A percentile compares a stretch with the other conserved stretches of the same genome.
phyloP scores from a whole-genome alignment of 331 rosid species.

The Telfairia occidentalis region DNA sequence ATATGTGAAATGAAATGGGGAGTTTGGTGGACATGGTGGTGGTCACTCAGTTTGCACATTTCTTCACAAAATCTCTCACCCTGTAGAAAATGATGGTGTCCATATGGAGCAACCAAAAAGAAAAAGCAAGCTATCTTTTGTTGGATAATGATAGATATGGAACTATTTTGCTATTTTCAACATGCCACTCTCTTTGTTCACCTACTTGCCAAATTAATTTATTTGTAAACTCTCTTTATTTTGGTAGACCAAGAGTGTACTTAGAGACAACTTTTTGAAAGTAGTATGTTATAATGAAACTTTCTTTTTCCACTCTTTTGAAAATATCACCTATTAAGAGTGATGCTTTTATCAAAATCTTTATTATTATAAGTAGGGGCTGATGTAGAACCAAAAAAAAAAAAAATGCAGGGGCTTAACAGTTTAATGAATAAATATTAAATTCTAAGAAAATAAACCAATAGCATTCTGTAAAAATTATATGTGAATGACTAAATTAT shows the following conservation, averaged over 20 bases:
- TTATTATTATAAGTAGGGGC: too few species aligned
- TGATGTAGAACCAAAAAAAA: too few species aligned
- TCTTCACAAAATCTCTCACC: conserved; percentile 10
- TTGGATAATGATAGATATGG: conserved; percentile 37
- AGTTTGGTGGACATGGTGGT: conserved; percentile 1
- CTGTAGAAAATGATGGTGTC: background rate
- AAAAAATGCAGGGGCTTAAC: too few species aligned
- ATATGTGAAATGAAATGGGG: background rate
- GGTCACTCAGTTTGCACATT: conserved; percentile 10
- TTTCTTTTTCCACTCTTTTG: background rate
- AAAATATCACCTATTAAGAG: too few species aligned
- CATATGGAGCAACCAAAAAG: conserved; percentile 19
- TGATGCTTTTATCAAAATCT: too few species aligned
- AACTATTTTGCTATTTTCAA: background rate
- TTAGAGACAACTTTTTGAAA: background rate
- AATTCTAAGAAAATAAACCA: too few species aligned
- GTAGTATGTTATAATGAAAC: background rate
- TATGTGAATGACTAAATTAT: too few species aligned
- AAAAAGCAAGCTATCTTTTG: conserved; percentile 36
- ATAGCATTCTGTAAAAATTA: too few species aligned
- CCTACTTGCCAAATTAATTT: background rate
- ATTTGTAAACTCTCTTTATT: background rate
- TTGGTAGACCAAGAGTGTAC: background rate
- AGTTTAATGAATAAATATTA: too few species aligned
- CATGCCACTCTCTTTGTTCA: background rate